Evolutionary conservation across 2,329 filamentous ascomycete species (phyloP), one percentile per base, ranked within the genome.

Genomic region (Lachnellula willkommii): DNA sequence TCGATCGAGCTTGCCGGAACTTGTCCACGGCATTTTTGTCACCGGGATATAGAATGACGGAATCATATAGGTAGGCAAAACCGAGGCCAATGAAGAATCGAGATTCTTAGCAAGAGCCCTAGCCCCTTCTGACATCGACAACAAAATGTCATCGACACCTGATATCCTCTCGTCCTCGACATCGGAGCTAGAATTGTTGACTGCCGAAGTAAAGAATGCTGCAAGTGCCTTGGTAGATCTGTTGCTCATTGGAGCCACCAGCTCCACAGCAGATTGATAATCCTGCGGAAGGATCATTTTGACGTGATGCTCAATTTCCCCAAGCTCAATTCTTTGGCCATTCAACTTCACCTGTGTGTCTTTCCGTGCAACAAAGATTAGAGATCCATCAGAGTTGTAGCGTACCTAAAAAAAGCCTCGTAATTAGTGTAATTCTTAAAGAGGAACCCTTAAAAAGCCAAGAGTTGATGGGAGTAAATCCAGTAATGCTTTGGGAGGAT

Each of bases 361-460:
- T 52, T 75, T 75, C 46, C 78, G 72, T 45, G 76, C 76, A 46
- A 76, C 69, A 66, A 86, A 85, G 32, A 80, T 77, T 59, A 57
- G 14, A 42, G 46, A 37, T 15, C 55, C 55, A 32, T 57, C 42
- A 5, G 50, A 45, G 28, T 53, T 50, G 47, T 57, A 57, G 1
- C 55, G 50, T 5, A 51, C 28, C 28, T 32, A 32, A 32, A 32
- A 3, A 12, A 32, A 9, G 28, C 9, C 28, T 32, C 28, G 9
- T 4, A 32, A 11, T 32, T 32, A 32, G 28, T 32, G 28, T 32
- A 32, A 32, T 12, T 32, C 28, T 11, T 32, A 9, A 32, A 3
- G 9, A 4, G 28, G 9, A 32, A 12, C 28, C 28, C 9, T 11
- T 11, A 32, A 8, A 32, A 32, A 32, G 9, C 9, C 28, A 32